phyloP scores from a whole-genome alignment of 768 basidiomycete genomes.

The Termitomyces sp. region DNA sequence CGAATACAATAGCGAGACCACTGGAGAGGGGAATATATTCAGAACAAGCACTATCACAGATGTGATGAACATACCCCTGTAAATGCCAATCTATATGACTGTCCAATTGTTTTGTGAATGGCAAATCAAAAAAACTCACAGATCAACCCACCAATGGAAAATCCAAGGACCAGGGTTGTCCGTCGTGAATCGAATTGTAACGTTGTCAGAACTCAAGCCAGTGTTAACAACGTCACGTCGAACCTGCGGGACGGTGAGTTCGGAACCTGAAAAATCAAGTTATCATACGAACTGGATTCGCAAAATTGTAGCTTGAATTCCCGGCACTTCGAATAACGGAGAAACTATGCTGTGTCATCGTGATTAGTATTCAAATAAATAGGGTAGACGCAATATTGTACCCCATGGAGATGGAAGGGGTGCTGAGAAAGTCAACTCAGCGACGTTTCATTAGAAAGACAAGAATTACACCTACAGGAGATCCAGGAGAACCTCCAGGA shows the following conservation, averaged over 20 bases:
- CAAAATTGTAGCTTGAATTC: conserved; percentile 24
- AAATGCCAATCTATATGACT: conserved; percentile 55
- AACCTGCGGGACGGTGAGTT: not conserved
- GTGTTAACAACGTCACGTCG: conserved; percentile 29
- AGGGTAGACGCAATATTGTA: not conserved
- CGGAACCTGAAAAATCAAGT: too few relatives aligned
- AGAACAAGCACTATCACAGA: not conserved
- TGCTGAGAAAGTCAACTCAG: not conserved
- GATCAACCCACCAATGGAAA: conserved; percentile 35
- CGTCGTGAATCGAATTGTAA: conserved; percentile 45
- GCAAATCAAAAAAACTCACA: not conserved
- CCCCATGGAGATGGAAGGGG: conserved; percentile 2
- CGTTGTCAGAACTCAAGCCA: conserved; percentile 25
- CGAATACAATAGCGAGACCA: conserved; percentile 37
- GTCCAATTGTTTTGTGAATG: not conserved
- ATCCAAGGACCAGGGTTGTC: conserved; percentile 51
- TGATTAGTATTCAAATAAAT: not conserved
- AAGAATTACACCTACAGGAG: conserved; percentile 20
- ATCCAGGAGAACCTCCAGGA: conserved; percentile 27
- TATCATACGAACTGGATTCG: not conserved
- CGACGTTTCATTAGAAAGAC: not conserved
- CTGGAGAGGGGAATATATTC: conserved; percentile 1
- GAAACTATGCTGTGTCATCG: conserved; percentile 26
- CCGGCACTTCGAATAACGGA: conserved; percentile 32
- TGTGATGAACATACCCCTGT: conserved; percentile 19